Evolutionary conservation across 352 stramenopile species (phyloP).

Genomic region (Saprolegnia parasitica): DNA sequence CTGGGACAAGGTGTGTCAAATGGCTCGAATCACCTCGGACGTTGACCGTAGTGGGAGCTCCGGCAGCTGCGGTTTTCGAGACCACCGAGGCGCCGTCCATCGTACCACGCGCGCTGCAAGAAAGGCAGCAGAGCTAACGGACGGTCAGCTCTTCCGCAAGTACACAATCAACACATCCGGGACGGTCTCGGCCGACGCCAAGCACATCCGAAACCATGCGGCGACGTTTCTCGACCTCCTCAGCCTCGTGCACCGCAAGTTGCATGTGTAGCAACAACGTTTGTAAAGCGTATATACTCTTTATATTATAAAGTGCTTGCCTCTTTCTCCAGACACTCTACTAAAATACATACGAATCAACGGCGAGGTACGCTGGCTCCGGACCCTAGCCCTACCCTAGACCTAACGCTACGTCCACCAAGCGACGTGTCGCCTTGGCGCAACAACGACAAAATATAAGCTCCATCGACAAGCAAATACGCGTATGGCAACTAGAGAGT

Average conservation of each 20-base stretch:
- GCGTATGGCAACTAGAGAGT: no score
- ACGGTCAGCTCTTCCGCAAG: slow-evolving; percentile 20
- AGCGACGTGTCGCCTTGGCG: no score
- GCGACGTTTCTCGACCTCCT: slow-evolving; percentile 9
- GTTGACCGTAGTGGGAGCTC: slow-evolving; percentile 18
- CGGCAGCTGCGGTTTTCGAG: slow-evolving; percentile 19
- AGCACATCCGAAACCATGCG: slow-evolving; percentile 14
- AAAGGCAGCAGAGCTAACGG: background rate
- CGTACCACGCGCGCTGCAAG: background rate
- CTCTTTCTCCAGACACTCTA: no score
- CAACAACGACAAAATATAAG: no score
- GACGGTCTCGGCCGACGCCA: slow-evolving; percentile 13
- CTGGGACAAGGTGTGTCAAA: slow-evolving; percentile 38
- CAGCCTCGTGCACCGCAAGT: background rate
- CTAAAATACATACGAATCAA: no score
- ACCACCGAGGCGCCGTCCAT: background rate
- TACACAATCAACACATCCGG: slow-evolving; percentile 27
- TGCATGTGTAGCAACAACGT: background rate
- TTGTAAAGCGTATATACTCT: background rate
- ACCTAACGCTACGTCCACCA: no score
- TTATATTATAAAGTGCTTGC: no score
- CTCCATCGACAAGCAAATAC: no score
- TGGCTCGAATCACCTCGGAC: background rate
- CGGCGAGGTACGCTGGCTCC: no score
- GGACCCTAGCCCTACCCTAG: no score